Evolutionary conservation across 768 basidiomycete species (phyloP).

Genomic region (Boletellus sp.): DNA sequence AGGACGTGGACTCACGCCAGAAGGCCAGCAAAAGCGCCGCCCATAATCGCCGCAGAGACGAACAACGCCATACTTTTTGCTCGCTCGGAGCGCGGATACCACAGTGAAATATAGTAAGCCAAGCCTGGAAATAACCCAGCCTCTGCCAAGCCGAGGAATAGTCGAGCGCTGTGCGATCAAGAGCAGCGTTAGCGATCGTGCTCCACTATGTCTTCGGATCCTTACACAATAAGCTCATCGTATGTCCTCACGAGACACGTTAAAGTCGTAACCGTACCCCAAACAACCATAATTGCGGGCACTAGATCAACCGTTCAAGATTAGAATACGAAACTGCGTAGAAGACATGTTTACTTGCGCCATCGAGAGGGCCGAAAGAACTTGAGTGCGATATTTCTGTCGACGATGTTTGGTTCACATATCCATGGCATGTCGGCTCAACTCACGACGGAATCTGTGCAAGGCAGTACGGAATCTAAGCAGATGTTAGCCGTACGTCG

Average conservation of each 20-base stretch:
- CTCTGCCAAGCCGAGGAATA: constrained; percentile 46
- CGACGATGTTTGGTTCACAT: background rate
- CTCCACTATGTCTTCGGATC: background rate
- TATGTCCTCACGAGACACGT: constrained; percentile 37
- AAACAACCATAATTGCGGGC: constrained; percentile 33
- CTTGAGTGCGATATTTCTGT: constrained; percentile 37
- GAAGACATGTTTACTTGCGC: constrained; percentile 17
- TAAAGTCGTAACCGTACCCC: constrained; percentile 36
- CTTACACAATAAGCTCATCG: constrained; percentile 29
- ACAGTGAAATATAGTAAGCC: constrained; percentile 45
- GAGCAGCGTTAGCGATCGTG: constrained; percentile 1
- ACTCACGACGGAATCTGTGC: constrained; percentile 40
- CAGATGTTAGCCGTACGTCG: background rate
- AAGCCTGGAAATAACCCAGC: constrained; percentile 41
- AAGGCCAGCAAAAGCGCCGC: constrained; percentile 47
- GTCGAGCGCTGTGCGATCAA: constrained; percentile 26
- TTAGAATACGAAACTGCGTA: constrained; percentile 1
- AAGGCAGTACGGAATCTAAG: constrained; percentile 34
- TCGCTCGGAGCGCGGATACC: constrained; percentile 57
- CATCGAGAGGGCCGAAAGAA: constrained; percentile 33
- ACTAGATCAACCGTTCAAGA: constrained; percentile 27
- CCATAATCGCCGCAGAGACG: constrained; percentile 53
- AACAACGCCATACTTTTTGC: constrained; percentile 56
- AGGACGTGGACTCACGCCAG: constrained; percentile 36
- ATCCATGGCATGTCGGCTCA: background rate